Conservation (phyloP, 306 rosid genomes). For the Citrullus mucosospermus region DNA sequence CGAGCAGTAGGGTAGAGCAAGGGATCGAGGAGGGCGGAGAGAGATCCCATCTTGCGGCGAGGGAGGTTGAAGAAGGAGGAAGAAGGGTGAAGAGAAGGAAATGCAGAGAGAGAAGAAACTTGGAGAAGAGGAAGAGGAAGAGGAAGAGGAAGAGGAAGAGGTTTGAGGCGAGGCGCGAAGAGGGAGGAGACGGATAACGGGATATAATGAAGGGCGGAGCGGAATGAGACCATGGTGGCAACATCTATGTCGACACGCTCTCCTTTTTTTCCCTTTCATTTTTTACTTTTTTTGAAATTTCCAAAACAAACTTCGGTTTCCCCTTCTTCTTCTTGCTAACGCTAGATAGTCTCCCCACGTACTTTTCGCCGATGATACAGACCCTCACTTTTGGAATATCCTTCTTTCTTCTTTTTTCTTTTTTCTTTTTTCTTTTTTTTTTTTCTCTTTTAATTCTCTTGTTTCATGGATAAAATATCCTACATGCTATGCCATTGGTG, state of each 20-base stretch:
- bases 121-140: background rate
- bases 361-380: background rate
- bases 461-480: background rate
- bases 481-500: too few species aligned
- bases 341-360: background rate
- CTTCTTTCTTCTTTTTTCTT: background rate
- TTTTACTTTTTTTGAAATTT: background rate
- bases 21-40: conserved; percentile 17
- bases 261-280: too few species aligned
- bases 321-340: background rate
- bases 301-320: background rate
- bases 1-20: conserved; percentile 49
- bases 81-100: background rate
- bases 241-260: background rate
- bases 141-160: background rate
- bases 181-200: background rate
- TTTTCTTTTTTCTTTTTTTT: too few species aligned
- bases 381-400: background rate
- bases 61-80: conserved; percentile 2
- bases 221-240: conserved; percentile 24
- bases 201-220: background rate
- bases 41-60: conserved; percentile 38
- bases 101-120: background rate
- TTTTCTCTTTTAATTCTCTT: background rate
- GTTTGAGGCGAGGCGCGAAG: conserved; percentile 3